Evolutionary conservation across 805 yeast species (phyloP).

Genomic region (Metschnikowia dekortorum): DNA sequence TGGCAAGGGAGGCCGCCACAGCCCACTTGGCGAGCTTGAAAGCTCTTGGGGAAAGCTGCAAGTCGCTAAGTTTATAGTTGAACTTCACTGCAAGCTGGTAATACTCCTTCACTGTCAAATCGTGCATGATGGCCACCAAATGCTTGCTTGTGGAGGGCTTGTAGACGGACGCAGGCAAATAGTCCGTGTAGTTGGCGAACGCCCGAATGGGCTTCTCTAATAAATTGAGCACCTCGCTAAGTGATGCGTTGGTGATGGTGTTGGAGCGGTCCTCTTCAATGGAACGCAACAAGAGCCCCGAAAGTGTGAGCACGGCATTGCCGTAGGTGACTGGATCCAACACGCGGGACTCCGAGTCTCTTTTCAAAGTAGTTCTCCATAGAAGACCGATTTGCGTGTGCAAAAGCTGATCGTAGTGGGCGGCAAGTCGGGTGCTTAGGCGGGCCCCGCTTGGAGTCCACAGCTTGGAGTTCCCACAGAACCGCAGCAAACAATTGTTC

Average conservation of each 20-base stretch:
- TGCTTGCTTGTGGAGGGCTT: constrained; percentile 25
- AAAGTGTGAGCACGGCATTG: constrained; percentile 57
- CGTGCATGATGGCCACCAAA: constrained; percentile 54
- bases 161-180: constrained; percentile 44
- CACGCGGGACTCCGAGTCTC: constrained; percentile 58
- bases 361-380: constrained; percentile 36
- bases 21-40: constrained; percentile 70
- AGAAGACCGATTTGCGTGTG: constrained; percentile 31
- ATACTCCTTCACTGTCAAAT: constrained; percentile 59
- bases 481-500: background rate
- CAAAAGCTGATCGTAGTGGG: constrained; percentile 24
- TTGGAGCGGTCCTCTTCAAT: constrained; percentile 60
- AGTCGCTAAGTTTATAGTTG: constrained; percentile 59
- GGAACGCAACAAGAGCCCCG: constrained; percentile 56
- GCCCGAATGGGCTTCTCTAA: constrained; percentile 56
- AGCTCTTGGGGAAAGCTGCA: constrained; percentile 58
- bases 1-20: constrained; percentile 55
- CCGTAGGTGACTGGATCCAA: constrained; percentile 57
- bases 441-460: background rate
- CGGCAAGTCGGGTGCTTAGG: background rate
- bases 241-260: constrained; percentile 45
- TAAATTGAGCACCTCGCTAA: constrained; percentile 55
- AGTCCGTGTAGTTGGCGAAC: constrained; percentile 33
- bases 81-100: constrained; percentile 61
- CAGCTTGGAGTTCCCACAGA: background rate